Base-by-base conservation (phyloP, 1,139 yeast genomes). In the Taphrina flavorubra region DNA sequence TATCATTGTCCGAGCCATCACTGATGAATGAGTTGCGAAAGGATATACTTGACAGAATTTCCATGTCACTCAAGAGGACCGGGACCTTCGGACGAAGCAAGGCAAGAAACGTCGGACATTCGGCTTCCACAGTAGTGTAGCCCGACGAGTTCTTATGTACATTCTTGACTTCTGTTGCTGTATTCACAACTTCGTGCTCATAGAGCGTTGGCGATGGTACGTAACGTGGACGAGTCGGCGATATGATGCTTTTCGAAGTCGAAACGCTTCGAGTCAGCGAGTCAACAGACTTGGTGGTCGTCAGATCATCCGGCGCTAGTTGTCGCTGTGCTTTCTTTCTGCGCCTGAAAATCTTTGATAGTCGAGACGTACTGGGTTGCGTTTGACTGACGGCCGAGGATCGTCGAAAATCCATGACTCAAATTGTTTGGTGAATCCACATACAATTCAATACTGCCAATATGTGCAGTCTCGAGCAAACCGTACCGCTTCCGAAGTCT, bases 31-130 rank as follows among this genome's bases (percentile, higher is more conserved):
- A 11, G 2, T 49, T 10, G 10, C 36, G 18, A n/a, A 49, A 20
- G 11, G 53, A 16, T 49, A 49, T 49, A 11, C 53, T 49, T 8
- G 53, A 49, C 2, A 49, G 53, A 20, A 49, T n/a, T 49, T 49
- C 53, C 53, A 49, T 49, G 53, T 49, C 36, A 20, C 36, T 20
- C 36, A 49, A 20, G 14, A 7, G 36, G 53, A 11, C 36, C 10
- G 53, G 53, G 20, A 11, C 36, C 36, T 49, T 49, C 7, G 53
- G 53, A 20, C 53, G 53, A 8, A 49, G n/a, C 36, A 49, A 6
- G n/a, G 53, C 53, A 6, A 49, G 36, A 49, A 49, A 49, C 10
- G 18, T 49, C 20, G 53, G 36, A n/a, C 53, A 16, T 20, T 20
- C 53, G 13, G 53, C 36, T 20, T 49, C 53, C 36, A 49, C 14